Percentiles rank a stretch among this genome's conserved stretches.
Conservation (phyloP, 2,329 filamentous ascomycete species). For the Calycina herbarum region DNA sequence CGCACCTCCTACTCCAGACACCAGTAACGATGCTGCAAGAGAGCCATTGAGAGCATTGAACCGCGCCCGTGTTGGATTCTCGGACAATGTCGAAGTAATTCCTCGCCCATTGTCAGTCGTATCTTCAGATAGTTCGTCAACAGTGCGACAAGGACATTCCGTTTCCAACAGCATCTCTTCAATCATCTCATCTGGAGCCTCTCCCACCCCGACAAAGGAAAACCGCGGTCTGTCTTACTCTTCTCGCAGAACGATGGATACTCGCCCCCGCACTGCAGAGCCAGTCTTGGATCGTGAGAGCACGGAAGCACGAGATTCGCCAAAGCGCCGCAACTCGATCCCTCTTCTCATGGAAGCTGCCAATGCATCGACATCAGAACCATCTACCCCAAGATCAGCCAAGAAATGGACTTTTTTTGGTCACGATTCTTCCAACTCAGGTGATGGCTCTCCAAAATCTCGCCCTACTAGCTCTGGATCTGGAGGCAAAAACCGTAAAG, state of each 20-base stretch:
- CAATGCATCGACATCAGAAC: constrained; percentile 33
- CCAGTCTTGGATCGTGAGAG: constrained; percentile 56
- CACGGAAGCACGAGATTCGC: constrained; percentile 41
- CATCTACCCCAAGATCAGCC: constrained; percentile 35
- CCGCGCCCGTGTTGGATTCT: constrained; percentile 75
- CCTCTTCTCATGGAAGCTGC: constrained; percentile 48
- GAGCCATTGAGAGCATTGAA: constrained; percentile 36
- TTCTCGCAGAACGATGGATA: constrained; percentile 46
- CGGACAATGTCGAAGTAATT: constrained; percentile 80
- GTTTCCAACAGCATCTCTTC: constrained; percentile 80
- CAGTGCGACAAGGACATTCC: constrained; percentile 64
- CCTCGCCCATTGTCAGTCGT: constrained; percentile 79
- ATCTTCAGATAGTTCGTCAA: constrained; percentile 82
- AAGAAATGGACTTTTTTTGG: constrained; percentile 40
- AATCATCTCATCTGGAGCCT: constrained; percentile 63
- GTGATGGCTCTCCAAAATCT: constrained; percentile 48
- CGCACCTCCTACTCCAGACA: constrained; percentile 7
- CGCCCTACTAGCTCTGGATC: constrained; percentile 47
- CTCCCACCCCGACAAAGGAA: constrained; percentile 41
- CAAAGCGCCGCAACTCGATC: constrained; percentile 56
- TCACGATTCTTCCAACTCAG: constrained; percentile 30
- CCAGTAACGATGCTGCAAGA: constrained; percentile 15
- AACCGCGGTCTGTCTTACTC: constrained; percentile 42
- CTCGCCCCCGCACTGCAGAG: constrained; percentile 68
- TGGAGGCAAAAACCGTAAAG: constrained; percentile 34